These are phyloP conservation scores for Trypanosoma rangeli DNA, from an alignment of 208 protist species.

Conservation along the genomic window DNA sequence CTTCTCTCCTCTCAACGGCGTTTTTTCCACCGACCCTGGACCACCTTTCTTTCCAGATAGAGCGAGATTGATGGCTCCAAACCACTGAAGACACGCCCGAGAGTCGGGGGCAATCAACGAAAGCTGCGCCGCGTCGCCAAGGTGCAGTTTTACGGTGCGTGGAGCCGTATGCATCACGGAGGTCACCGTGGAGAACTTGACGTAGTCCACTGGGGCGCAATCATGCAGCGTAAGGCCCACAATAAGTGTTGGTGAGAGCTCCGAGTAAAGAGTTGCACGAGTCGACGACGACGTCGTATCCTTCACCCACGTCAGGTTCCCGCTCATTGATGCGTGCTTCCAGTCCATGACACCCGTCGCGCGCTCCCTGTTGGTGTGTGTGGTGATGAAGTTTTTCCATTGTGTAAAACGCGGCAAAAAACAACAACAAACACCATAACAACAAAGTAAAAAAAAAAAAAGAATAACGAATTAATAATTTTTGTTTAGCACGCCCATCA, in stretches of 20 bases:
- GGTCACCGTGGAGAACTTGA: slow-evolving; percentile 31
- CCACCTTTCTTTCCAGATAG: slow-evolving; percentile 1
- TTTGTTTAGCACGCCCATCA: not conserved
- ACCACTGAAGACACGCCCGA: slow-evolving; percentile 22
- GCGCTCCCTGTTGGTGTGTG: not conserved
- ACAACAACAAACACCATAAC: not conserved
- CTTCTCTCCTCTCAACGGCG: not conserved
- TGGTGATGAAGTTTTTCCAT: not conserved
- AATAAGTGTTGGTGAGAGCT: slow-evolving; percentile 38
- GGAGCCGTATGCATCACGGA: slow-evolving; percentile 6
- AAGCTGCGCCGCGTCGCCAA: not conserved
- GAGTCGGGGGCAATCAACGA: slow-evolving; percentile 22
- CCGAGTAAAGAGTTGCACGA: slow-evolving; percentile 23
- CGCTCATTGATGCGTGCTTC: slow-evolving; percentile 30
- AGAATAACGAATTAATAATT: slow-evolving; percentile 9
- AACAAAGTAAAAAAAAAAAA: slow-evolving; percentile 6
- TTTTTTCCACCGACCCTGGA: not conserved
- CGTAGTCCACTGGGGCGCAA: slow-evolving; percentile 29
- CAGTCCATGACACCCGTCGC: slow-evolving; percentile 18
- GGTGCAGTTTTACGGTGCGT: slow-evolving; percentile 11
- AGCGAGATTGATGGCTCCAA: slow-evolving; percentile 25
- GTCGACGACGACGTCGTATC: not conserved
- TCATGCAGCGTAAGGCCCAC: slow-evolving; percentile 17
- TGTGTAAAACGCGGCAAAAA: not conserved
- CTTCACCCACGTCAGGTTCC: slow-evolving; percentile 31